phyloP scores from a whole-genome alignment of 768 basidiomycete species.

The Pisolithus orientalis region DNA sequence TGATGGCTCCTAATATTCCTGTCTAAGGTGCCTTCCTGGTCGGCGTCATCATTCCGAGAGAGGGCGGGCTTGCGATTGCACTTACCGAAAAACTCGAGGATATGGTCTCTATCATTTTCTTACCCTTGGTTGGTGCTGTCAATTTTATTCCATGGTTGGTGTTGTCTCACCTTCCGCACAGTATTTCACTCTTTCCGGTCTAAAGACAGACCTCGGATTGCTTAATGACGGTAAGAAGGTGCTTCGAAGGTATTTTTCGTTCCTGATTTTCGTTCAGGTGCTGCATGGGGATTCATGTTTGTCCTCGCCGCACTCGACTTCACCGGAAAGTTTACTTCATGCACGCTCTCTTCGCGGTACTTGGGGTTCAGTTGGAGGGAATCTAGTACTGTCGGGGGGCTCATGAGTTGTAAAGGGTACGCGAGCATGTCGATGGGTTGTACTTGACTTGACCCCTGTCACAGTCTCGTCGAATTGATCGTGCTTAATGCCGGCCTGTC shows the following conservation, averaged over 20 bases:
- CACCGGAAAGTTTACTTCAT: slow-evolving; percentile 84
- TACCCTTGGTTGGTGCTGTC: slow-evolving; percentile 63
- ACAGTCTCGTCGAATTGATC: slow-evolving; percentile 84
- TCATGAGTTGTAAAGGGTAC: slow-evolving; percentile 96
- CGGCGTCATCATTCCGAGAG: slow-evolving; percentile 79
- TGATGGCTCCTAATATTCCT: not conserved
- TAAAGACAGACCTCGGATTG: slow-evolving; percentile 86
- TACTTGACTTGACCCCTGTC: slow-evolving; percentile 1
- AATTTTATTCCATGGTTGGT: not conserved
- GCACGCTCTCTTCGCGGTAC: slow-evolving; percentile 59
- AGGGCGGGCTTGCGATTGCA: slow-evolving; percentile 77
- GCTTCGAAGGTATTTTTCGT: not conserved
- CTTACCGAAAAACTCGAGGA: slow-evolving; percentile 94
- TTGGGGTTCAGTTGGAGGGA: slow-evolving; percentile 80
- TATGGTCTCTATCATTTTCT: slow-evolving; percentile 83
- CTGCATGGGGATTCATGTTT: slow-evolving; percentile 85
- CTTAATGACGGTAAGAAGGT: slow-evolving; percentile 57
- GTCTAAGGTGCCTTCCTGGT: slow-evolving; percentile 69
- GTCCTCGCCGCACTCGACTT: slow-evolving; percentile 77
- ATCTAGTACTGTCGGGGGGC: slow-evolving; percentile 73
- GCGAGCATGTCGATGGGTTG: slow-evolving; percentile 20
- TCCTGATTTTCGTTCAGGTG: slow-evolving; percentile 32
- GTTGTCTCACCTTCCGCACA: slow-evolving; percentile 20
- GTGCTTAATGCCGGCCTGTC: slow-evolving; percentile 90
- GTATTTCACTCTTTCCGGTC: slow-evolving; percentile 92